A percentile compares a stretch with the other conserved stretches of the same genome.
These are phyloP conservation scores for Fusarium sp. DNA, from an alignment of 2,329 filamentous ascomycete species.

Conservation along the genomic window DNA sequence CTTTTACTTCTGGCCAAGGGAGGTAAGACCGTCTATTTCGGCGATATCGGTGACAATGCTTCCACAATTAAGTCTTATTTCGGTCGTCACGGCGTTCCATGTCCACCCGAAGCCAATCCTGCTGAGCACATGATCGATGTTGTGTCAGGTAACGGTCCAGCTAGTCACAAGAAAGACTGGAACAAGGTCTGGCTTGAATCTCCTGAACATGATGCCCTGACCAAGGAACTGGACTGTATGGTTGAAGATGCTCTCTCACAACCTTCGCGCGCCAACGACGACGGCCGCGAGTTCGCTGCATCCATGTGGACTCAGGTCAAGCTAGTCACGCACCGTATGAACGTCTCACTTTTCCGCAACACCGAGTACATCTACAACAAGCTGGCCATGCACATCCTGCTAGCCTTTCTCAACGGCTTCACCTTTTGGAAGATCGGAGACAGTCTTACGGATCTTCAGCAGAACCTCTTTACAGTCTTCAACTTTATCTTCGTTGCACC, in stretches of 20 bases:
- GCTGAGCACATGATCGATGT: constrained; percentile 80
- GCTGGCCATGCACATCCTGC: constrained; percentile 64
- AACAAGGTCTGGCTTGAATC: constrained; percentile 76
- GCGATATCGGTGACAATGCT: constrained; percentile 69
- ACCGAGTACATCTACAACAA: constrained; percentile 75
- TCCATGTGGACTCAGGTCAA: constrained; percentile 72
- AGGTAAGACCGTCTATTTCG: constrained; percentile 75
- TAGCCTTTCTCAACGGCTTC: constrained; percentile 70
- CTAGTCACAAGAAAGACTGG: constrained; percentile 68
- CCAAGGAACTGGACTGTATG: constrained; percentile 72
- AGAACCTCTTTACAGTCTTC: constrained; percentile 69
- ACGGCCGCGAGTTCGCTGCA: constrained; percentile 78
- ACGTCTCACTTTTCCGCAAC: constrained; percentile 72
- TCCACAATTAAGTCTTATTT: constrained; percentile 71
- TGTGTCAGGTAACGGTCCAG: constrained; percentile 62
- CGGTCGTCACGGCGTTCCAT: constrained; percentile 71
- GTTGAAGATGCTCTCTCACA: constrained; percentile 65
- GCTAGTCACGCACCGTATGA: constrained; percentile 72
- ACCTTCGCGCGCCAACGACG: constrained; percentile 54
- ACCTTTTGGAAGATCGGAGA: constrained; percentile 69
- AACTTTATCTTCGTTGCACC: constrained; percentile 72
- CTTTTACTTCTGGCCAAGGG: constrained; percentile 72
- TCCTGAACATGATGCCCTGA: constrained; percentile 65
- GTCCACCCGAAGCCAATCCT: constrained; percentile 73
- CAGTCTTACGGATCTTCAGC: constrained; percentile 62